These are phyloP conservation scores for Sabuloglossum arenarium DNA, from an alignment of 495 filamentous ascomycete species.

Conservation along the genomic window DNA sequence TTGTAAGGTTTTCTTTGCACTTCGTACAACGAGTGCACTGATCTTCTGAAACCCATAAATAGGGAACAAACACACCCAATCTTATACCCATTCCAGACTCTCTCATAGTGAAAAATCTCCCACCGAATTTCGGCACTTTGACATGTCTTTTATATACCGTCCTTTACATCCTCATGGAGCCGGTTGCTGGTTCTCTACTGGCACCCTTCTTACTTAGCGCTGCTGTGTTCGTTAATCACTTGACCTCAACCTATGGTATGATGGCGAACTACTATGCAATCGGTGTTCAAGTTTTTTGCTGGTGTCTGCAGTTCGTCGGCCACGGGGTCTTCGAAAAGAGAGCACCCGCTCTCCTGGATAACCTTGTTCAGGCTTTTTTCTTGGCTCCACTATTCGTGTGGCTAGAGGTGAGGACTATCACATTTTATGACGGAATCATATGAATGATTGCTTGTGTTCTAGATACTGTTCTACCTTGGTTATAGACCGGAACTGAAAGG, in stretches of 20 bases:
- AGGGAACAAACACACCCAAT: constrained; percentile 60
- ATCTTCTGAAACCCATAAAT: constrained; percentile 4
- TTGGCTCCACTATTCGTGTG: constrained; percentile 98
- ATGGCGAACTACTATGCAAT: constrained; percentile 50
- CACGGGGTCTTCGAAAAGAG: constrained; percentile 79
- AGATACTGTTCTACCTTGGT: constrained; percentile 66
- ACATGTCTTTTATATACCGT: constrained; percentile 46
- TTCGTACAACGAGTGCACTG: background rate
- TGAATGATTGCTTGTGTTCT: background rate
- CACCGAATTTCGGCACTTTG: constrained; percentile 62
- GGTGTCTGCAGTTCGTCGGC: constrained; percentile 78
- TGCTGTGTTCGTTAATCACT: constrained; percentile 53
- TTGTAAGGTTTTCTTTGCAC: constrained; percentile 34
- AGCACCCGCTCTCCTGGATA: constrained; percentile 77
- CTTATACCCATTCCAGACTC: constrained; percentile 49
- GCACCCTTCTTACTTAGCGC: constrained; percentile 51
- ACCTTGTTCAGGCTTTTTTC: constrained; percentile 73
- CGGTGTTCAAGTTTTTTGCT: constrained; percentile 46
- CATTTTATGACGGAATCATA: background rate
- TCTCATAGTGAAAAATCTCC: constrained; percentile 53
- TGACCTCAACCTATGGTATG: constrained; percentile 41
- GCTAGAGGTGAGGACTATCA: constrained; percentile 36
- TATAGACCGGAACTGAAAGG: constrained; percentile 74
- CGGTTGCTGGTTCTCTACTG: constrained; percentile 60
- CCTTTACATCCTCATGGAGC: constrained; percentile 83